Evolutionary conservation across 2,329 filamentous ascomycete genomes (phyloP).

Genomic region (Orbilia ellipsospora): DNA sequence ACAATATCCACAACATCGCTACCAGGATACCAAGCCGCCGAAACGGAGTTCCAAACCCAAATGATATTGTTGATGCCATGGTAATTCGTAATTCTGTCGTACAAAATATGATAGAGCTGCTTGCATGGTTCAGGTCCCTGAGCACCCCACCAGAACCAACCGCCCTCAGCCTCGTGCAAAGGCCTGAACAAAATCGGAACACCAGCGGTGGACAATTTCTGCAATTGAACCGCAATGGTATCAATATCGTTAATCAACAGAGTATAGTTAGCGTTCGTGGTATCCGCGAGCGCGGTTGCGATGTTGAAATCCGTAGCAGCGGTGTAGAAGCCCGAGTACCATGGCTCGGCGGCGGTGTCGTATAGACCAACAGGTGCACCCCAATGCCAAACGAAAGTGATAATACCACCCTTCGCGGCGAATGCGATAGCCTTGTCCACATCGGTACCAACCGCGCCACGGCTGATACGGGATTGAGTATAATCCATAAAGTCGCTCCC

Average conservation of each 20-base stretch:
- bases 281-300: slow-evolving; percentile 63
- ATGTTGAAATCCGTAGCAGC: slow-evolving; percentile 66
- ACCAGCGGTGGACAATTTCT: slow-evolving; percentile 64
- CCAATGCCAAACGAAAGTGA: slow-evolving; percentile 67
- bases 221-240: slow-evolving; percentile 65
- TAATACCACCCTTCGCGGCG: slow-evolving; percentile 64
- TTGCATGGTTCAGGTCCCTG: slow-evolving; percentile 65
- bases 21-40: slow-evolving; percentile 66
- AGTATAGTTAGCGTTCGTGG: slow-evolving; percentile 65
- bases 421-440: slow-evolving; percentile 66
- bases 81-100: slow-evolving; percentile 64
- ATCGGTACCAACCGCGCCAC: slow-evolving; percentile 63
- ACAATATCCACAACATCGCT: slow-evolving; percentile 65
- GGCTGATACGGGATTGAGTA: slow-evolving; percentile 65
- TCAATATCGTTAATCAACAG: slow-evolving; percentile 66
- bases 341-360: slow-evolving; percentile 64
- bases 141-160: slow-evolving; percentile 69
- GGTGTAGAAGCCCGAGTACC: slow-evolving; percentile 68
- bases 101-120: slow-evolving; percentile 64
- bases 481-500: slow-evolving; percentile 67
- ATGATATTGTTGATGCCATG: slow-evolving; percentile 66
- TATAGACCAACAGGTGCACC: slow-evolving; percentile 63
- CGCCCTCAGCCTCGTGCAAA: slow-evolving; percentile 66
- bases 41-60: slow-evolving; percentile 67
- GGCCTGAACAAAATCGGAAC: slow-evolving; percentile 66